Evolutionary conservation across 805 yeast species (phyloP).

Genomic region (Teunomyces kruisii): DNA sequence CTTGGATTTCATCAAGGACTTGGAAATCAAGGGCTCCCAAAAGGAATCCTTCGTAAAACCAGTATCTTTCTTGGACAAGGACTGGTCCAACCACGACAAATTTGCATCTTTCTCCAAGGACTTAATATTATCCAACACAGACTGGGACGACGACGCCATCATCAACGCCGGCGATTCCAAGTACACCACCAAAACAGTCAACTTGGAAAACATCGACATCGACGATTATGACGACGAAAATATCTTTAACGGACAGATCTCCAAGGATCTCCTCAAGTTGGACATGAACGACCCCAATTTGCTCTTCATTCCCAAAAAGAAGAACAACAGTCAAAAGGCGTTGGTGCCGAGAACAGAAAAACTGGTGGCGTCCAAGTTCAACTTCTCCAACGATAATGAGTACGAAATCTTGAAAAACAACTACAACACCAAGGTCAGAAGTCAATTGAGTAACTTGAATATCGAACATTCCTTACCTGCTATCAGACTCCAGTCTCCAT

Average conservation of each 20-base stretch:
- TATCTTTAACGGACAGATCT: conserved; percentile 68
- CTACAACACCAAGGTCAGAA: conserved; percentile 87
- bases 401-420: conserved; percentile 82
- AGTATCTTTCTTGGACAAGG: conserved; percentile 32
- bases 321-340: conserved; percentile 15
- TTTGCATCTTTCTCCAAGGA: conserved; percentile 51
- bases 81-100: conserved; percentile 35
- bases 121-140: conserved; percentile 65
- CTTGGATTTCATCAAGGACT: conserved; percentile 27
- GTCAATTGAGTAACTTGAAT: conserved; percentile 85
- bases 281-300: conserved; percentile 85
- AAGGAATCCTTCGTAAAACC: conserved; percentile 18
- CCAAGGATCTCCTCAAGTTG: conserved; percentile 46
- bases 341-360: conserved; percentile 51
- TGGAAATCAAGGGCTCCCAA: conserved; percentile 19
- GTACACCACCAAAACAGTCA: conserved; percentile 14
- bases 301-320: conserved; percentile 55
- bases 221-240: conserved; percentile 56
- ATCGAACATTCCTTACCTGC: conserved; percentile 95
- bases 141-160: conserved; percentile 72
- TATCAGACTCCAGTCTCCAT: conserved; percentile 81
- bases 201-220: conserved; percentile 11
- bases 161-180: conserved; percentile 46
- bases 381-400: conserved; percentile 84
- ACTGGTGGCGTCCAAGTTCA: conserved; percentile 59